Conservation (phyloP, 2,329 filamentous ascomycete species). For the Colletotrichum sp. region DNA sequence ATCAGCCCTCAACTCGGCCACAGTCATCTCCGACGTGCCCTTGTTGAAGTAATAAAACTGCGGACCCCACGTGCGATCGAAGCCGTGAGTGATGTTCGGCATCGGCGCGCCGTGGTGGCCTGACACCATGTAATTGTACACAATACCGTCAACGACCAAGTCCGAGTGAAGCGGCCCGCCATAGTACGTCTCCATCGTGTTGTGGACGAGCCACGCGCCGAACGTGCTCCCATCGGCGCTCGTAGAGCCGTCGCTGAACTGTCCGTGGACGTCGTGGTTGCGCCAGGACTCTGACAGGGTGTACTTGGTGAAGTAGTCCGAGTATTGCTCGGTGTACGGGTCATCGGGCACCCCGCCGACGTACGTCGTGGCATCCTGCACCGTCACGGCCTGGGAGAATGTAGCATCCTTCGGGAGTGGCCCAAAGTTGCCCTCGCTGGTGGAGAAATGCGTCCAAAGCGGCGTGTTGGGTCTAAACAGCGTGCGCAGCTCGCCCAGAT, state of each 20-base stretch:
- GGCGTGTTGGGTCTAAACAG: constrained; percentile 64
- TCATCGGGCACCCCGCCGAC: constrained; percentile 59
- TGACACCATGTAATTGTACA: constrained; percentile 68
- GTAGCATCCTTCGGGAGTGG: constrained; percentile 46
- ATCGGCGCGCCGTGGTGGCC: constrained; percentile 69
- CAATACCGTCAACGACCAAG: constrained; percentile 67
- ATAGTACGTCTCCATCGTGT: constrained; percentile 67
- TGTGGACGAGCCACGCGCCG: constrained; percentile 69
- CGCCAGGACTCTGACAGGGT: constrained; percentile 65
- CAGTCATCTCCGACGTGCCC: neutral
- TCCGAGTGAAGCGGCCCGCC: constrained; percentile 68
- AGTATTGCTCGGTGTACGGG: constrained; percentile 59
- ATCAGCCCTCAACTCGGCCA: constrained; percentile 37
- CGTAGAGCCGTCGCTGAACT: constrained; percentile 41
- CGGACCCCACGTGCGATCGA: constrained; percentile 70
- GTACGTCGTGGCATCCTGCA: constrained; percentile 71
- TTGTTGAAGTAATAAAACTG: constrained; percentile 68
- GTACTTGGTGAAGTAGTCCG: constrained; percentile 72
- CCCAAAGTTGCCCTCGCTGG: constrained; percentile 59
- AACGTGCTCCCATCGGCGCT: constrained; percentile 57
- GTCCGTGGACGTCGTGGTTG: constrained; percentile 62
- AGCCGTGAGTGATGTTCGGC: constrained; percentile 68
- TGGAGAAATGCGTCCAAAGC: constrained; percentile 68
- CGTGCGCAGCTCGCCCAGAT: constrained; percentile 66
- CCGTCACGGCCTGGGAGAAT: constrained; percentile 47